Conservation (phyloP, 1,139 yeast species). For the Pichia sp. region DNA sequence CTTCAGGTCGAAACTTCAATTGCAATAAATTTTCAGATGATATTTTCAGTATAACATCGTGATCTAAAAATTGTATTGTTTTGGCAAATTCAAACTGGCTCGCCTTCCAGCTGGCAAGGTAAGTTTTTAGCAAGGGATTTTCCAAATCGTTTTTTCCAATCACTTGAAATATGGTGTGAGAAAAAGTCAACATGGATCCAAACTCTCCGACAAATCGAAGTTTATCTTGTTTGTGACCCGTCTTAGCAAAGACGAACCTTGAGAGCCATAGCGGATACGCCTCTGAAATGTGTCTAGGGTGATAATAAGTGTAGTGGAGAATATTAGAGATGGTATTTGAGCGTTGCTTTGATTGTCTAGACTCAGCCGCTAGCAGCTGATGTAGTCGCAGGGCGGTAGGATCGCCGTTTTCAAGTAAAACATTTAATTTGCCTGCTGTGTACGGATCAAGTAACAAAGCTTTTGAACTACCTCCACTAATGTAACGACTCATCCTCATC, state of each 20-base stretch:
- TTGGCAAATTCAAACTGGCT: neutral
- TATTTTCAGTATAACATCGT: neutral
- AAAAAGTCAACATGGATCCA: conserved; percentile 3
- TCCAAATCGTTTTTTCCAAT: neutral
- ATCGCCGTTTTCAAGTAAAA: neutral
- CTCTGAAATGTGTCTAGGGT: neutral
- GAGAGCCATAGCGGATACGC: conserved; percentile 3
- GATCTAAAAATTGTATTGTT: neutral
- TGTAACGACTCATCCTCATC: neutral
- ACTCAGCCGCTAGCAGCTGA: neutral
- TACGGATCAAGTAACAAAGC: neutral
- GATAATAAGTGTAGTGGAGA: conserved; percentile 6
- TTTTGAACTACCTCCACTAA: neutral
- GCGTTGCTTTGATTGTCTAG: neutral
- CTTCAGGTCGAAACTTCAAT: neutral
- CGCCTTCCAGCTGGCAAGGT: conserved; percentile 4
- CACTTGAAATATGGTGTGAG: conserved; percentile 4
- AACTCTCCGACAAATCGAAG: conserved; percentile 5
- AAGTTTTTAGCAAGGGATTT: neutral
- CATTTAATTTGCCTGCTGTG: neutral
- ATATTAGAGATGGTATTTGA: conserved; percentile 6
- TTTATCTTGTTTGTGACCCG: neutral
- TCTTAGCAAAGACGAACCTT: neutral
- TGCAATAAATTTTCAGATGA: neutral
- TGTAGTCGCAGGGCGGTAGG: neutral